Conservation (phyloP, 2,329 filamentous ascomycete species). For the Botrytis squamosa region DNA sequence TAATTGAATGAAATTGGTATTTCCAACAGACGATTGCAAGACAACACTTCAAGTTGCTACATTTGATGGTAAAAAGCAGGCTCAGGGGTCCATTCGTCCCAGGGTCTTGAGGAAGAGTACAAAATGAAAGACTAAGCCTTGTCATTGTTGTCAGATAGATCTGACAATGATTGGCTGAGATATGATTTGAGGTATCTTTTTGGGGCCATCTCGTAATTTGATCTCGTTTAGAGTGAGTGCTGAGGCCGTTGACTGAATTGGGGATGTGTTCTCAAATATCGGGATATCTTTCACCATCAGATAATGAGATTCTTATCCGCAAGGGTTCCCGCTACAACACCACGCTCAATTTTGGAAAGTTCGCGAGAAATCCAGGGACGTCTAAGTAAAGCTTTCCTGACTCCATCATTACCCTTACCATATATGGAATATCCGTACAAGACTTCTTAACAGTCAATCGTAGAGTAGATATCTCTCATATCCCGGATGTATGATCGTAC, state of each 20-base stretch:
- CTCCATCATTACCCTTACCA: background rate
- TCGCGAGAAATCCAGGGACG: background rate
- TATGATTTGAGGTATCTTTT: slow-evolving; percentile 3
- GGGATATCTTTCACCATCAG: background rate
- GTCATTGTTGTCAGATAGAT: slow-evolving; percentile 1
- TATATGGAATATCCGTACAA: background rate
- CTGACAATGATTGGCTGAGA: background rate
- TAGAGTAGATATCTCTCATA: background rate
- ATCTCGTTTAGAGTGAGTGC: background rate
- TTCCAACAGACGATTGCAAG: slow-evolving; percentile 15
- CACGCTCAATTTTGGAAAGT: background rate
- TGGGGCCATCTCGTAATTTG: slow-evolving; percentile 7
- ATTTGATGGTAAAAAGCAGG: background rate
- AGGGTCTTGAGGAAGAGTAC: background rate
- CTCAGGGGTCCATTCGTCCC: background rate
- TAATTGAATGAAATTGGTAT: background rate
- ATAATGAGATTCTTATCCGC: background rate
- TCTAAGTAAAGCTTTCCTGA: background rate
- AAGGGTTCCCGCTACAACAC: background rate
- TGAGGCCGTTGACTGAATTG: background rate
- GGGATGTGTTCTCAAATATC: background rate
- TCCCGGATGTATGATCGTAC: slow-evolving; percentile 1
- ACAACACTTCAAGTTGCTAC: slow-evolving; percentile 7
- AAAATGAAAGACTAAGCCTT: slow-evolving; percentile 4
- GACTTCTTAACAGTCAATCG: background rate